Conservation (phyloP, 805 yeast genomes). For the Saturnispora besseyi region DNA sequence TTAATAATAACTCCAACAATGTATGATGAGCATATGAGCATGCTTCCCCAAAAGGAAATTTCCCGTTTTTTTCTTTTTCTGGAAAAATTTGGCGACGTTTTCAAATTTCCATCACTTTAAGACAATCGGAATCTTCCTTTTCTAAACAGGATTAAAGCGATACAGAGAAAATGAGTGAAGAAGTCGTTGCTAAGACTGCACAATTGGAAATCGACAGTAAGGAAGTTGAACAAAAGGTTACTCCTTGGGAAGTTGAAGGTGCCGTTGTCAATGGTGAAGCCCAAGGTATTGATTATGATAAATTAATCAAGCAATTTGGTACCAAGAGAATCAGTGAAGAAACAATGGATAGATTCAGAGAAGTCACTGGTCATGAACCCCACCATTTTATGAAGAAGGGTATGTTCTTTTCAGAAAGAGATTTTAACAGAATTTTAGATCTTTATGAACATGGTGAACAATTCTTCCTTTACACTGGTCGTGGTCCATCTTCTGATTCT, state of each 20-base stretch:
- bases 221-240: constrained; percentile 47
- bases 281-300: constrained; percentile 88
- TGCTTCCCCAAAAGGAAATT: not conserved
- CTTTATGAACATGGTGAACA: constrained; percentile 91
- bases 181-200: constrained; percentile 15
- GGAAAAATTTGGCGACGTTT: not conserved
- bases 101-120: not conserved
- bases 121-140: not conserved
- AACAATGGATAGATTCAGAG: constrained; percentile 63
- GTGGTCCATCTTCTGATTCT: constrained; percentile 92
- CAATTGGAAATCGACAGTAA: constrained; percentile 13
- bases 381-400: constrained; percentile 89
- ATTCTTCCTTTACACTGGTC: constrained; percentile 90
- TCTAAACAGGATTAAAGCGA: not conserved
- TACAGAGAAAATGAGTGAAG: constrained; percentile 9
- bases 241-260: constrained; percentile 99
- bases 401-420: constrained; percentile 86
- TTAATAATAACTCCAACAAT: not conserved
- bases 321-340: constrained; percentile 64
- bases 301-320: constrained; percentile 80
- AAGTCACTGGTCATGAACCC: constrained; percentile 83
- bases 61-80: not conserved
- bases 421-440: constrained; percentile 67
- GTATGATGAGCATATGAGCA: not conserved
- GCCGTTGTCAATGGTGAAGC: constrained; percentile 92